These are phyloP conservation scores for Monosporascus sp. DNA, from an alignment of 2,329 filamentous ascomycete species.

Conservation along the genomic window DNA sequence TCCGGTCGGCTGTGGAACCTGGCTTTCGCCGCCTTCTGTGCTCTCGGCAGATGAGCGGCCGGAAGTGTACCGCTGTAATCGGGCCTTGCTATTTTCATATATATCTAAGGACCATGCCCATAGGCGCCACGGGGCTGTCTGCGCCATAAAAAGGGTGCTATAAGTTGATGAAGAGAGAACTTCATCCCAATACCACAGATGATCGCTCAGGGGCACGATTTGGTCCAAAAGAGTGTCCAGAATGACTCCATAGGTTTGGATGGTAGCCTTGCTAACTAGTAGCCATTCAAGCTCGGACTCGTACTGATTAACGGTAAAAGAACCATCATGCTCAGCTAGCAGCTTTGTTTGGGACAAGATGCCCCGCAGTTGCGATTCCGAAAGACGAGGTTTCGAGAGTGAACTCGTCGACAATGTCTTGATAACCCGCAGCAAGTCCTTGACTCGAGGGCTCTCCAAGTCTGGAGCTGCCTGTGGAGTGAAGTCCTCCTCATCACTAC, in stretches of 20 bases:
- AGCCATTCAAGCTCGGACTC: conserved; percentile 86
- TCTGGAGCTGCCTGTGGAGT: conserved; percentile 31
- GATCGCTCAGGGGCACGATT: conserved; percentile 76
- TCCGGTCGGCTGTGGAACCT: conserved; percentile 29
- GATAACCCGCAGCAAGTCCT: conserved; percentile 62
- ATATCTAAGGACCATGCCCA: conserved; percentile 68
- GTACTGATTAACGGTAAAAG: conserved; percentile 39
- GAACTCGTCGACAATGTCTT: conserved; percentile 66
- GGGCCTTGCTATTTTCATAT: conserved; percentile 53
- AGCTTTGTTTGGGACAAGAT: conserved; percentile 61
- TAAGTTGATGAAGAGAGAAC: conserved; percentile 72
- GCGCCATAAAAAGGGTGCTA: conserved; percentile 76
- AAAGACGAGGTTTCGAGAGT: conserved; percentile 57
- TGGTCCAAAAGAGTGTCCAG: conserved; percentile 74
- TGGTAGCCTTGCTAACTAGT: conserved; percentile 80
- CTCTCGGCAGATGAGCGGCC: conserved; percentile 21
- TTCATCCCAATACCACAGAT: conserved; percentile 95
- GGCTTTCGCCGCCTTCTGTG: conserved; percentile 18
- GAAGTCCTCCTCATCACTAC: conserved; percentile 31
- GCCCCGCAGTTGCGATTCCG: conserved; percentile 51
- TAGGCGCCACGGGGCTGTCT: conserved; percentile 73
- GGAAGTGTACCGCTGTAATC: conserved; percentile 32
- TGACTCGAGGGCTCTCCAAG: conserved; percentile 47
- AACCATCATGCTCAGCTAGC: conserved; percentile 28
- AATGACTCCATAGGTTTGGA: conserved; percentile 82